Base-by-base conservation (phyloP, 2,329 filamentous ascomycete genomes). In the Didymella pinodella region DNA sequence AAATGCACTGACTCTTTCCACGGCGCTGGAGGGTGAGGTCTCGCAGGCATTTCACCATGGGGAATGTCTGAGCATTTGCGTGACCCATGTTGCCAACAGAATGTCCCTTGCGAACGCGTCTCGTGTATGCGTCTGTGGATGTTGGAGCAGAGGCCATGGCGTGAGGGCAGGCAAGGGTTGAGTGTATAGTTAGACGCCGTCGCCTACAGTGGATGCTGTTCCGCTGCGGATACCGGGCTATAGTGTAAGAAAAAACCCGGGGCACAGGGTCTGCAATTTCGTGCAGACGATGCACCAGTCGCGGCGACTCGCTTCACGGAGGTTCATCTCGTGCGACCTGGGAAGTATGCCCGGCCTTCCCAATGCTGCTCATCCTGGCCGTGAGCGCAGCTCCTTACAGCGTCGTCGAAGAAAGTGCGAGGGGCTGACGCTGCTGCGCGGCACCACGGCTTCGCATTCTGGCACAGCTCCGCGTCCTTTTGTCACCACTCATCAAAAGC, bases 301-400 rank as follows among this genome's bases (percentile, higher is more conserved):
- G 41, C 26, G 50, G 26, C 47, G 34, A 26, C 34, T 54, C 56
- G 56, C 56, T 59, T 54, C 28, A 29, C 50, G 50, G 56, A 31
- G 29, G 46, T 59, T 59, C 56, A 51, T 59, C 50, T 59, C 11
- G 56, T 59, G 47, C 47, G 18, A 54, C 51, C 38, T 22, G 49
- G 49, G 46, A 46, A 34, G 55, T 38, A 49, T 50, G 50, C 22
- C 50, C 56, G 50, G 40, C 29, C 46, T 50, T 54, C 46, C 32
- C 18, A 53, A 53, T 32, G 49, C 44, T 45, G 25, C 48, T 48
- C 44, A 54, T 54, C 50, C 46, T 59, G 51, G 56, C 46, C 56
- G 51, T 40, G 36, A 40, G 36, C 20, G 36, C 36, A 20, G 18
- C 36, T 54, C 56, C 56, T 59, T 54, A 50, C 50, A 51, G 47